These are phyloP conservation scores for Clarireedia homoeocarpa DNA, from an alignment of 2,329 filamentous ascomycete species.

Conservation along the genomic window DNA sequence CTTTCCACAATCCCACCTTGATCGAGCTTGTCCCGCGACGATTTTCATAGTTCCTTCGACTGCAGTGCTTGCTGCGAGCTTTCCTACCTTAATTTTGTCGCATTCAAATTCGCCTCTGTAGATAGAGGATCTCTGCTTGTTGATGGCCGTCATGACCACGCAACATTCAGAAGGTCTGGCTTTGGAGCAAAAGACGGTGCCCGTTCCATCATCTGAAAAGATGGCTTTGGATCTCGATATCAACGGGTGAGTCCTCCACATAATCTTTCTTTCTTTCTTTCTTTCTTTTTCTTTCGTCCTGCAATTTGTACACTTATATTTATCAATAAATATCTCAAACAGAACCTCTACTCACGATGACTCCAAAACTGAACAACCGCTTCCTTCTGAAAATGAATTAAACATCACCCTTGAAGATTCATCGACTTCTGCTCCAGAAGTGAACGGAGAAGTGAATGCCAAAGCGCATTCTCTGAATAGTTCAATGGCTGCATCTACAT, in stretches of 20 bases:
- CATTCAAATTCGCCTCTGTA: constrained; percentile 12
- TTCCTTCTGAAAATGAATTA: neutral
- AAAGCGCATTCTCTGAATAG: neutral
- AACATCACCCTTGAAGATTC: neutral
- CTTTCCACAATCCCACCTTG: no score
- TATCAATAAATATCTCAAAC: constrained; percentile 26
- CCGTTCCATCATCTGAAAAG: constrained; percentile 38
- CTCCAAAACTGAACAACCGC: constrained; percentile 11
- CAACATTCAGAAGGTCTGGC: constrained; percentile 27
- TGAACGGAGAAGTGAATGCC: neutral
- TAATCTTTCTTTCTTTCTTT: constrained; percentile 19
- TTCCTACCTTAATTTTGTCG: constrained; percentile 1
- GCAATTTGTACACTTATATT: constrained; percentile 26
- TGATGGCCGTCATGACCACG: constrained; percentile 48
- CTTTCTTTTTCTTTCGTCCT: constrained; percentile 23
- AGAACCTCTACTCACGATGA: constrained; percentile 28
- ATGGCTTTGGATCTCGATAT: constrained; percentile 45
- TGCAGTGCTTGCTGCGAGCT: neutral
- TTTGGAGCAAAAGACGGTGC: constrained; percentile 43
- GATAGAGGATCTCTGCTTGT: constrained; percentile 27
- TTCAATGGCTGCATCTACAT: neutral
- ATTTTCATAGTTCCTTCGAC: neutral
- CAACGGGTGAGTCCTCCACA: constrained; percentile 48
- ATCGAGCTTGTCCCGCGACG: constrained; percentile 1
- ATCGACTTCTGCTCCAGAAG: neutral